Evolutionary conservation across 164 flowering plant genomes (phyloP), one percentile per base, ranked within the genome.

Genomic region (Piper betle): DNA sequence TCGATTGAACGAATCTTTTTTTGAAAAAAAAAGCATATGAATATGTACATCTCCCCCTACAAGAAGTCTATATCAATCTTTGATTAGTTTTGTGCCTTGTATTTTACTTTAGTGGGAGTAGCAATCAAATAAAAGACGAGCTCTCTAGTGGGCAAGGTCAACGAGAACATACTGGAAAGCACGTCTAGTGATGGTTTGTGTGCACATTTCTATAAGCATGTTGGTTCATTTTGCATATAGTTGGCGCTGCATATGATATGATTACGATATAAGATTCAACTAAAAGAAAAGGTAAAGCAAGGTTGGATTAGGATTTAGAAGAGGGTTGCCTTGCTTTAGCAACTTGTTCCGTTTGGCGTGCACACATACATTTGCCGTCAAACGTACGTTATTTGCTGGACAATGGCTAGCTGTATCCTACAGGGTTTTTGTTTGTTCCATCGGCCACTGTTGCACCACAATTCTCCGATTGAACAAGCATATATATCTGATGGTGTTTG

Each of bases 111-210:
- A 18, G 3, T 50, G 39, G 3, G 25, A 1, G 19, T 53, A 39
- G 17, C 17, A 33, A 25, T 41, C 43, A 16, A 12, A 33, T 18
- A 18, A 37, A 18, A 17, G 20, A 17, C 19, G 20, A 17, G 55
- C 55, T 52, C 55, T 52, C n/a, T 40, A 39, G 40, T 39, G 48
- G 4, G 3, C 11, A 20, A 64, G n/a, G 79, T 73, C 79, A 71
- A 71, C 62, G 69, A 13, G 2, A 38, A 37, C 37, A n/a, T 58
- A 57, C 50, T 25, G 59, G 53, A 58, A 53, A 37, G 17, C 58
- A 74, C 71, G 66, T 54, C 67, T 63, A 40, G 59, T 7, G 13
- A 37, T 15, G 38, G 18, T 10, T 38, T 58, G 37, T n/a, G 2
- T 39, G 42, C 46, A 33, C 37, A 38, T 39, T 58, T 39, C 60